Base-by-base conservation (phyloP, 1,284 basidiomycete species). In the Ganoderma lucidum region DNA sequence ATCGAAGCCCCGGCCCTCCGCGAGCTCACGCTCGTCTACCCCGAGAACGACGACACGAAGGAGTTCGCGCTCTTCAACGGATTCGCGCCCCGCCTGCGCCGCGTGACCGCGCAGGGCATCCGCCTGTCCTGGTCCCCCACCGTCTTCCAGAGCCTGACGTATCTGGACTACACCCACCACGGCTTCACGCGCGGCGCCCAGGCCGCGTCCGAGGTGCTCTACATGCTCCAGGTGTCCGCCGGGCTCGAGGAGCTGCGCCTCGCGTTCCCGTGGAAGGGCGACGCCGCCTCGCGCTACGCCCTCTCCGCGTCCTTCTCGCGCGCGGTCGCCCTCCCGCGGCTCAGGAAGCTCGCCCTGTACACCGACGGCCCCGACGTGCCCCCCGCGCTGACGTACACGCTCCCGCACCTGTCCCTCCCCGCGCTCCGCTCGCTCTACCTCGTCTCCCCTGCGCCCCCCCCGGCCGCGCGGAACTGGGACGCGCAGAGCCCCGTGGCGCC, bases 61-160 rank as follows among this genome's bases (percentile, higher is more conserved):
- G 87, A 90, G 76, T 92, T 89, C 71, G 79, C 81, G 60, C 83
- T 91, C 55, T 93, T 93, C 78, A 84, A 84, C 45, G 89, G 88
- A n/a, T 79, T 82, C 71, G 85, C 90, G 1, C 91, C 91, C 3
- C 83, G 80, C 32, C 81, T 93, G 14, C 81, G 83, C 51, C 82
- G 83, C 23, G 82, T 86, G 53, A 87, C 85, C 1, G 69, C 92
- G n/a, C 86, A 90, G 67, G 91, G 91, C 3, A 84, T 92, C 62
- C 84, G 88, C 65, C 76, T 93, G 51, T 79, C 83, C 8, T 91
- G 90, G 90, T 77, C 85, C 5, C 86, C 89, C 28, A 84, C 84
- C 2, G 79, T 92, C 55, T 91, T 89, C 74, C 80, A 81, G 63
- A 88, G 89, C 75, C 81, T 93, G 60, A 86, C 84, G 4, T 86